A percentile compares a stretch with the other conserved stretches of the same genome.
phyloP scores from a whole-genome alignment of 768 basidiomycete genomes.

The Suillus americanus region DNA sequence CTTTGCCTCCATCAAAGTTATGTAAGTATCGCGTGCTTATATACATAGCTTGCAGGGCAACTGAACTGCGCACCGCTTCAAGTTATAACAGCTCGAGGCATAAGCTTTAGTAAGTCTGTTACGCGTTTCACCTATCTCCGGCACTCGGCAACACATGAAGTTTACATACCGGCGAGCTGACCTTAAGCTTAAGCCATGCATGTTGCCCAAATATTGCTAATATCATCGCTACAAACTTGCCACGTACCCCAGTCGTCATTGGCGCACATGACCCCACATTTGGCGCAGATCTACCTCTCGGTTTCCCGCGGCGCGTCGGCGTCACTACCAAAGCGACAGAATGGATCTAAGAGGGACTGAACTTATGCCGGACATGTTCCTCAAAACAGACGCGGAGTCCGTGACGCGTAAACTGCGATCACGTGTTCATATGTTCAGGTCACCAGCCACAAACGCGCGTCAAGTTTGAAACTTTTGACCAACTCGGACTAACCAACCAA shows the following conservation, averaged over 20 bases:
- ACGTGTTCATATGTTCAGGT: constrained; percentile 23
- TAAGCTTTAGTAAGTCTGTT: neutral
- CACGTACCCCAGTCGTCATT: neutral
- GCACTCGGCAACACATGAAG: neutral
- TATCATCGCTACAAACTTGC: neutral
- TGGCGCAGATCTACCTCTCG: neutral
- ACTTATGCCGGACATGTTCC: too few species aligned
- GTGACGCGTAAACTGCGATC: too few species aligned
- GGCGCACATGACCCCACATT: neutral
- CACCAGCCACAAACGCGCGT: neutral
- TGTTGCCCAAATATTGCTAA: too few species aligned
- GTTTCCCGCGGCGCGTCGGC: neutral
- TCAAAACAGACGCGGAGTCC: too few species aligned
- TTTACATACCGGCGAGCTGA: neutral
- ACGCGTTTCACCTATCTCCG: neutral
- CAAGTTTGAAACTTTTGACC: neutral
- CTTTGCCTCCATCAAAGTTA: too few species aligned
- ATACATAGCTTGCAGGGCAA: too few species aligned
- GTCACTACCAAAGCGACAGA: neutral
- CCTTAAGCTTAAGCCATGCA: too few species aligned
- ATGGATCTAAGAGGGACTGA: neutral
- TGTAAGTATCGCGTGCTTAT: too few species aligned
- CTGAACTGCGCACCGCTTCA: neutral
- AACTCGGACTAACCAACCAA: too few species aligned
- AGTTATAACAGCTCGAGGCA: neutral